Percentiles rank a stretch among this genome's conserved stretches.
phyloP scores from a whole-genome alignment of 2,329 filamentous ascomycete genomes.

The Penicillium sp. region DNA sequence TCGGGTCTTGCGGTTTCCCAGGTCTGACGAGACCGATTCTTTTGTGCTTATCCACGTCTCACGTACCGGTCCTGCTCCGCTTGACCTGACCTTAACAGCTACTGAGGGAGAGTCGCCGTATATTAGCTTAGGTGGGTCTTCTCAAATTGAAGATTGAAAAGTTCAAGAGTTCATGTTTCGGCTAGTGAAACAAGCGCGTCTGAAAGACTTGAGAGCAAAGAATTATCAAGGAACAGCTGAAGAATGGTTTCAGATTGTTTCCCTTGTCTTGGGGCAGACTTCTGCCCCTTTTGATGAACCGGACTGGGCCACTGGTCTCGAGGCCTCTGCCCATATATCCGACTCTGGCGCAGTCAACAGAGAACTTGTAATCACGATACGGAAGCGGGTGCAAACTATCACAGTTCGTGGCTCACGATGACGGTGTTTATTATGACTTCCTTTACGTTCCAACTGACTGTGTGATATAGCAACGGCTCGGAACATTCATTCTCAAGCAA shows the following conservation, averaged over 20 bases:
- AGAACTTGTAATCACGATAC: conserved; percentile 40
- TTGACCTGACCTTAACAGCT: conserved; percentile 55
- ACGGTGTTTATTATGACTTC: neutral
- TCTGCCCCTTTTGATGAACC: conserved; percentile 14
- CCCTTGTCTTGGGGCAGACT: conserved; percentile 34
- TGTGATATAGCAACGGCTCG: conserved; percentile 49
- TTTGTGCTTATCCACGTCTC: conserved; percentile 52
- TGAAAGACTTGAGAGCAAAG: conserved; percentile 41
- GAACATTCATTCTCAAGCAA: conserved; percentile 50
- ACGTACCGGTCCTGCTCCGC: conserved; percentile 31
- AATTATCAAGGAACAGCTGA: conserved; percentile 44
- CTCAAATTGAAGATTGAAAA: neutral
- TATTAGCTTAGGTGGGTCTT: conserved; percentile 42
- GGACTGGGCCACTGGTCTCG: conserved; percentile 28
- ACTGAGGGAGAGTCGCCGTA: conserved; percentile 58
- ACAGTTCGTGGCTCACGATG: conserved; percentile 35
- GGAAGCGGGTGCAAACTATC: conserved; percentile 49
- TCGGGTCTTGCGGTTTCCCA: conserved; percentile 49
- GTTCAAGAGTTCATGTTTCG: conserved; percentile 14
- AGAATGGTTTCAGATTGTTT: conserved; percentile 41
- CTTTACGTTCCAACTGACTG: conserved; percentile 16
- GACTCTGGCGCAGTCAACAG: conserved; percentile 28
- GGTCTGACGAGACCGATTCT: conserved; percentile 41
- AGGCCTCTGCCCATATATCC: conserved; percentile 31
- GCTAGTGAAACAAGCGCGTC: conserved; percentile 37